Conservation (phyloP, 2,329 filamentous ascomycete genomes). For the Ascochyta fabae region DNA sequence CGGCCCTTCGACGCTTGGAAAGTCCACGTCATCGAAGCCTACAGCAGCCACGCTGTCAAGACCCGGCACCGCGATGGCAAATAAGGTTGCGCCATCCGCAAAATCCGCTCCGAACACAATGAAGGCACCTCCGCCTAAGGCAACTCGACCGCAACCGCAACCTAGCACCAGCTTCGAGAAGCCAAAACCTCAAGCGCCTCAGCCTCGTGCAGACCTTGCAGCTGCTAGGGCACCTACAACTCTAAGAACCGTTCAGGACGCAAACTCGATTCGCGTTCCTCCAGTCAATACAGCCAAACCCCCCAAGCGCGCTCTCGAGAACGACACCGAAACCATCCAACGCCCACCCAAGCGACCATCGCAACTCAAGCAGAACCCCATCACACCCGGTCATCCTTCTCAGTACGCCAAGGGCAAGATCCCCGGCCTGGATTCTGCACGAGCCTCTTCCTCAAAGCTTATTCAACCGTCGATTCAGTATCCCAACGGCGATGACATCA, state of each 20-base stretch:
- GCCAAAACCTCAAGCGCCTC: constrained; percentile 51
- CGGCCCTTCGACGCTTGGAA: constrained; percentile 35
- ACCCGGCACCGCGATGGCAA: constrained; percentile 39
- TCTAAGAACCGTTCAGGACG: constrained; percentile 67
- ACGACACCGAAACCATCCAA: constrained; percentile 68
- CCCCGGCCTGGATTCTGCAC: constrained; percentile 77
- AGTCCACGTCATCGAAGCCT: constrained; percentile 26
- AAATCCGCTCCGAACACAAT: constrained; percentile 31
- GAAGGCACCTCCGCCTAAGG: constrained; percentile 36
- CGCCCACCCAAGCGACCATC: constrained; percentile 46
- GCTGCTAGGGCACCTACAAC: constrained; percentile 63
- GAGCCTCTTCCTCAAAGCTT: constrained; percentile 57
- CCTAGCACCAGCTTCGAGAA: constrained; percentile 70
- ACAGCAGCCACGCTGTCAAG: constrained; percentile 58
- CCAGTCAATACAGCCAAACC: constrained; percentile 73
- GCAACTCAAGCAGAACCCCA: constrained; percentile 55
- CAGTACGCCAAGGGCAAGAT: constrained; percentile 85
- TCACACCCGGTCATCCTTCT: constrained; percentile 64
- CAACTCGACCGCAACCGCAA: constrained; percentile 40
- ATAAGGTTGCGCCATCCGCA: constrained; percentile 27
- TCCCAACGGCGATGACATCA: constrained; percentile 86
- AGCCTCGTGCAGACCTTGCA: constrained; percentile 57
- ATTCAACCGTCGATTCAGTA: constrained; percentile 70
- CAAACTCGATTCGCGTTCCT: constrained; percentile 58
- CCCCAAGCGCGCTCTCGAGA: constrained; percentile 73